Conservation (phyloP, 2,329 filamentous ascomycete genomes). For the Rutstroemia sp. region DNA sequence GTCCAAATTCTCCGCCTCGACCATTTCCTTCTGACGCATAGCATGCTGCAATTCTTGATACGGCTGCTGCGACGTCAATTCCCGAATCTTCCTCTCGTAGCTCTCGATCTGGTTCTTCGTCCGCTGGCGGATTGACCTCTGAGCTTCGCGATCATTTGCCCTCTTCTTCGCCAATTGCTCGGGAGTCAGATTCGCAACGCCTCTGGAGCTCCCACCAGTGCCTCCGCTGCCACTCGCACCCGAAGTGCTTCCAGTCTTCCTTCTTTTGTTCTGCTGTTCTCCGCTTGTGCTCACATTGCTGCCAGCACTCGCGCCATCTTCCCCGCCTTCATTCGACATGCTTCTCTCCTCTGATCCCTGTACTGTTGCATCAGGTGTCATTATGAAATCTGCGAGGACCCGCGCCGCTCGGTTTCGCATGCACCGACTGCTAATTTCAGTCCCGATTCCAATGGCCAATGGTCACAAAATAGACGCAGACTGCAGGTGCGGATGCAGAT, state of each 20-base stretch:
- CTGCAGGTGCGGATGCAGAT: not conserved
- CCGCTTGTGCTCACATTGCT: not conserved
- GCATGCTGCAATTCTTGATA: conserved; percentile 77
- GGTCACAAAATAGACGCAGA: no score
- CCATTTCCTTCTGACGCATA: conserved; percentile 66
- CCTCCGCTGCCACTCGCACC: not conserved
- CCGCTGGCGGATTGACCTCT: conserved; percentile 77
- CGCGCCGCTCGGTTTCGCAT: conserved; percentile 11
- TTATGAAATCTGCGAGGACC: conserved; percentile 17
- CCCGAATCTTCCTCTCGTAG: conserved; percentile 67
- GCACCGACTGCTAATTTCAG: not conserved
- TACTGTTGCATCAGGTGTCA: conserved; percentile 12
- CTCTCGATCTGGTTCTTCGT: conserved; percentile 82
- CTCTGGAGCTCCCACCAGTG: conserved; percentile 52
- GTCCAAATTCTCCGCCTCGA: conserved; percentile 73
- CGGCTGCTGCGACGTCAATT: conserved; percentile 68
- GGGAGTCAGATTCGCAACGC: conserved; percentile 79
- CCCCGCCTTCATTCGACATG: not conserved
- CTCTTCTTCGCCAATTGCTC: conserved; percentile 86
- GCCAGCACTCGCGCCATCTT: not conserved
- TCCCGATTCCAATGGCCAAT: not conserved
- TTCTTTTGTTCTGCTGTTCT: conserved; percentile 30
- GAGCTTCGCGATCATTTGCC: conserved; percentile 85
- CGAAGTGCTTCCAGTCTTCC: conserved; percentile 24
- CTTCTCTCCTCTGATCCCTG: not conserved